Base-by-base conservation (phyloP, 371 early-diverging fungal genomes). In the Lichtheimia ornata region DNA sequence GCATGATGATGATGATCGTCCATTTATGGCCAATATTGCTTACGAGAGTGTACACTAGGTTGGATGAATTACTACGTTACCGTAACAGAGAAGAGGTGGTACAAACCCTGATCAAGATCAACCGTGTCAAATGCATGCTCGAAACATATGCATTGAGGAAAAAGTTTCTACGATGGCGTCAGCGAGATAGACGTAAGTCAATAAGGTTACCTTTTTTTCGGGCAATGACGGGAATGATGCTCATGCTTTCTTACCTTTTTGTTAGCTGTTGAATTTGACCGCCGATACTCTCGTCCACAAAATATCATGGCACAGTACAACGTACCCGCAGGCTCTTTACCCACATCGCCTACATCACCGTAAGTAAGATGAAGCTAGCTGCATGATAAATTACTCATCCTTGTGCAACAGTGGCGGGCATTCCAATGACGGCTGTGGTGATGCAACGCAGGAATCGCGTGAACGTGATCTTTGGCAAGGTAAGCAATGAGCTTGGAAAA, bases 41-140 rank as follows among this genome's bases (percentile, higher is more conserved):
- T 35, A 35, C 35, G 59, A 12, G 59, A 12, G 35, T 58, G 2
- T 58, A 12, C 14, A 18, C 61, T 40, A 79, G 79, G 3, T 53
- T 80, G 30, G 81, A 75, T 18, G 81, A 80, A n/a, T 49, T 80
- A 5, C 53, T 80, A 22, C 65, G 66, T 41, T 67, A 75, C 53
- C 76, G 73, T 40, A 73, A 70, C 45, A 77, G 77, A 41, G 69
- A 74, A 53, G 77, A 80, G 55, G 71, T 71, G 0, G 71, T 80
- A 12, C 58, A 80, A 27, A 77, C 72, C 3, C 50, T 77, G 24
- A 73, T 73, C 28, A 74, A 75, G 9, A 77, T 77, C 49, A 76
- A 80, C 49, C 70, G 77, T 14, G 76, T 80, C 4, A 60, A 70
- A 61, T 77, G 81, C 4, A 58, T 80, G 53, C 62, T 80, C 0